Base-by-base conservation (phyloP, 208 protist genomes). In the Naegleria lovaniensis region DNA sequence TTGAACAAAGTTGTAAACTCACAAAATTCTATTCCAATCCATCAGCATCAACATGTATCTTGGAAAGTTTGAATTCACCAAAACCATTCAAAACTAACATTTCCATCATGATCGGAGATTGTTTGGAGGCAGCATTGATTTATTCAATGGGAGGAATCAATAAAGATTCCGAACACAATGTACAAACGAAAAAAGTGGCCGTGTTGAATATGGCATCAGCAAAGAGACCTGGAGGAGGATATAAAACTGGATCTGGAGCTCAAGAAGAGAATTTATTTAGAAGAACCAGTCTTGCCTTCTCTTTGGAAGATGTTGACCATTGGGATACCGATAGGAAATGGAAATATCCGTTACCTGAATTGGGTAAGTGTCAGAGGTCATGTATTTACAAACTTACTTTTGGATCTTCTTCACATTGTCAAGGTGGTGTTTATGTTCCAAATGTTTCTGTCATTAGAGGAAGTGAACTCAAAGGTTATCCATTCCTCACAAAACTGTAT, bases 251-350 rank as follows among this genome's bases (percentile, higher is more conserved):
- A 85, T 7, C 22, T 48, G 90, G 90, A 25, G 90, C 90, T 29
- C 90, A 91, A 91, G 90, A 91, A 52, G 90, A 91, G 29, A 91
- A 91, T 67, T 22, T 91, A 7, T 75, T 90, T 33, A 1, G 90
- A 41, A 86, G 90, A 87, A 91, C 43, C 4, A 91, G 87, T 52
- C n/a, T 91, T 13, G 13, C 36, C 5, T 38, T 38, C 5, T 59
- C 29, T 5, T 33, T 91, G 0, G 38, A 85, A 19, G 83, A 85
- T 85, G 2, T 36, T 38, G 83, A 85, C 0, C 5, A 85, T 29
- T 25, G 5, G 4, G 38, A 40, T 48, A 41, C 5, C 0, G 16
- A 85, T 4, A 1, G 38, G 7, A 48, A 1, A 25, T 41, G 83
- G 38, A 11, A 7, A n/a, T 91, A 91, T 58, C 90, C 90, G 7